Percentiles rank a stretch among this genome's conserved stretches.
Evolutionary conservation across 1,284 basidiomycete genomes (phyloP).

Genomic region (Bondarzewia mesenterica): DNA sequence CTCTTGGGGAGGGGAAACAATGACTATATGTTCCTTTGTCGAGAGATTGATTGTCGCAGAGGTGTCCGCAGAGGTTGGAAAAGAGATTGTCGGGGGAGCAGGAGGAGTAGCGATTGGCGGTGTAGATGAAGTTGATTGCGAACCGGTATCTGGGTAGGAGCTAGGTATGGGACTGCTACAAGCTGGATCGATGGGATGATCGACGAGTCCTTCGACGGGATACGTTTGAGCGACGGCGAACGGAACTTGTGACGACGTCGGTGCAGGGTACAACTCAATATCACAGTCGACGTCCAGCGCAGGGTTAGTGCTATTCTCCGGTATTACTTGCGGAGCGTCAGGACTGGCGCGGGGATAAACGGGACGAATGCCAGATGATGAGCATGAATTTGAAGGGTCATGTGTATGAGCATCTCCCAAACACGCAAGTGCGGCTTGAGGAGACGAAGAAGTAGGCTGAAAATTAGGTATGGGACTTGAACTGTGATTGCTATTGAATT

Average conservation of each 20-base stretch:
- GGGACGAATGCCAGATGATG: background rate
- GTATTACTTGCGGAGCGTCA: background rate
- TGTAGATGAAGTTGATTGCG: background rate
- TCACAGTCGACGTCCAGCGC: background rate
- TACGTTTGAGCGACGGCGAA: background rate
- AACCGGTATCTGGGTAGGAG: background rate
- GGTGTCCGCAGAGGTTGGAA: background rate
- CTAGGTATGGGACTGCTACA: background rate
- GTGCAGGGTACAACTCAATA: background rate
- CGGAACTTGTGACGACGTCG: background rate
- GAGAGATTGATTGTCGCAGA: background rate
- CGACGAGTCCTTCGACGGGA: background rate
- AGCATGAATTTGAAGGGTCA: background rate
- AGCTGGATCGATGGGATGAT: background rate
- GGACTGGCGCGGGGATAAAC: background rate
- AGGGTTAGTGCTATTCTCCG: background rate
- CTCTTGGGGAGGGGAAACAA: too few relatives aligned
- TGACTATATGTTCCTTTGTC: background rate
- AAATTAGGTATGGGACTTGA: background rate
- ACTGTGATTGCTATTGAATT: background rate
- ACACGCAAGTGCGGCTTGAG: background rate
- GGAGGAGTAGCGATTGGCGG: background rate
- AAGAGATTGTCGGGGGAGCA: slow-evolving; percentile 1
- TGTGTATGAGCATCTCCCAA: background rate
- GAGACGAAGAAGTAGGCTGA: background rate